phyloP scores from a whole-genome alignment of 2,329 filamentous ascomycete species.

The Zasmidium citrigriseum region DNA sequence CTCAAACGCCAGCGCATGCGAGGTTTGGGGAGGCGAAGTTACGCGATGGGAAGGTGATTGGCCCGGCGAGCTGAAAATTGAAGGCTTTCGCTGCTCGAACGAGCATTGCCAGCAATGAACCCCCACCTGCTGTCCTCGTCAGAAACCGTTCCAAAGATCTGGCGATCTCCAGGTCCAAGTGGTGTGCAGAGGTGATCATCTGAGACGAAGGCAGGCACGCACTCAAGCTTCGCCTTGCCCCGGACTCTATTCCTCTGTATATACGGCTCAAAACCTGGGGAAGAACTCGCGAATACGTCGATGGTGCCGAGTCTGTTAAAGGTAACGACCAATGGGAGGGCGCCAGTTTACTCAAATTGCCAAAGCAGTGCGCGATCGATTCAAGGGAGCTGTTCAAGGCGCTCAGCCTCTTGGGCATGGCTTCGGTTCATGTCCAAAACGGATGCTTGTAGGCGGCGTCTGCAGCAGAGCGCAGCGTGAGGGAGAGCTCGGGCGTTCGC shows the following conservation, averaged over 20 bases:
- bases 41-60: slow-evolving; percentile 1
- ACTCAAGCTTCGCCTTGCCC: not conserved
- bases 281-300: not conserved
- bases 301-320: slow-evolving; percentile 5
- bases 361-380: slow-evolving; percentile 1
- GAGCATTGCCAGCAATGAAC: slow-evolving; percentile 1
- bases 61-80: not conserved
- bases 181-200: slow-evolving; percentile 4
- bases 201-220: slow-evolving; percentile 1
- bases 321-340: not conserved
- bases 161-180: not conserved
- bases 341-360: not conserved
- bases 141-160: slow-evolving; percentile 1
- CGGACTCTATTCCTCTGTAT: slow-evolving; percentile 1
- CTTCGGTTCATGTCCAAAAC: slow-evolving; percentile 5
- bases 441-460: slow-evolving; percentile 4
- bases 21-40: not conserved
- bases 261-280: slow-evolving; percentile 1
- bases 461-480: slow-evolving; percentile 6
- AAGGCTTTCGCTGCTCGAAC: not conserved
- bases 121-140: slow-evolving; percentile 3
- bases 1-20: not conserved
- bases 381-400: not conserved
- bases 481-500: not conserved
- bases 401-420: slow-evolving; percentile 12